Evolutionary conservation across 176 grass and related monocot genomes (phyloP).

Genomic region (Ensete ventricosum): DNA sequence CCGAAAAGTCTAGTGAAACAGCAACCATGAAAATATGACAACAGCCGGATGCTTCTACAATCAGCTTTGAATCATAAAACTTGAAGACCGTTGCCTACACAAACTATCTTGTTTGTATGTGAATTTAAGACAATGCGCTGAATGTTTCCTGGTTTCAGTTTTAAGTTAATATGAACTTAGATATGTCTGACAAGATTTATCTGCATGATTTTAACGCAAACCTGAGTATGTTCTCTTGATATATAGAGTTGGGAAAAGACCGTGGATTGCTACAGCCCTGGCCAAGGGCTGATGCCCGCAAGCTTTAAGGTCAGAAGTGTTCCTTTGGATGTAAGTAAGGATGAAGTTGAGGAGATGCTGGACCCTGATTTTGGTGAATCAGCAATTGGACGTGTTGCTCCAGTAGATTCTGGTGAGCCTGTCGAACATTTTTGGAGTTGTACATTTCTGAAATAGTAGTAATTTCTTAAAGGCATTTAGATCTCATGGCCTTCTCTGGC

Average conservation of each 20-base stretch:
- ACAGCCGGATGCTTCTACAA: not conserved
- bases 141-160: not conserved
- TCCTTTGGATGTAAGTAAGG: conserved; percentile 31
- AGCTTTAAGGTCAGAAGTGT: conserved; percentile 40
- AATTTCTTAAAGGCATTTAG: not conserved
- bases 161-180: not conserved
- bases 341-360: conserved; percentile 29
- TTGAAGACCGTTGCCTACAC: not conserved
- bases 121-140: not conserved
- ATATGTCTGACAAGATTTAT: not conserved
- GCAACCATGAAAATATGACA: not conserved
- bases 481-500: conserved; percentile 2
- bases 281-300: conserved; percentile 40
- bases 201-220: not conserved
- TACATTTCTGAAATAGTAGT: not conserved
- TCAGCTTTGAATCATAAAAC: not conserved
- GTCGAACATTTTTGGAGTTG: not conserved
- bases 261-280: conserved; percentile 45
- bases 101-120: not conserved
- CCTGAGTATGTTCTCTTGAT: not conserved
- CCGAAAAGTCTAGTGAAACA: not conserved
- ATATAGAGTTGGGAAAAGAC: conserved; percentile 44
- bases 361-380: conserved; percentile 50
- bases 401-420: conserved; percentile 42
- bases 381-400: conserved; percentile 41